These are phyloP conservation scores for Amborella trichopoda DNA, from an alignment of 164 flowering plant genomes.

Conservation along the genomic window DNA sequence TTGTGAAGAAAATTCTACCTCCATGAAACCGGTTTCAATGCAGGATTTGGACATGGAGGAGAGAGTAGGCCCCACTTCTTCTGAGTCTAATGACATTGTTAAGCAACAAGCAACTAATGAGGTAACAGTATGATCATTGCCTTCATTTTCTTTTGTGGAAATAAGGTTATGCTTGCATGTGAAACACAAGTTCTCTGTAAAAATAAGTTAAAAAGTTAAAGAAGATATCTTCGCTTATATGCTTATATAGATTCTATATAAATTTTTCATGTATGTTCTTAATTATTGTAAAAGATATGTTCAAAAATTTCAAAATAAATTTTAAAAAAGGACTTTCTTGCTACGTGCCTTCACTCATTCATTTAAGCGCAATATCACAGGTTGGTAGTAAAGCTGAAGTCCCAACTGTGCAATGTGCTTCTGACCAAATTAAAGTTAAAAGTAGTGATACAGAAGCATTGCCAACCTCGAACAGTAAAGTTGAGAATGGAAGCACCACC, in stretches of 20 bases:
- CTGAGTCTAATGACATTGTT: neutral
- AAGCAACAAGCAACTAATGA: neutral
- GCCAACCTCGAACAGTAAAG: conserved; percentile 13
- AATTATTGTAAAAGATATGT: neutral
- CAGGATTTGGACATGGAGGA: neutral
- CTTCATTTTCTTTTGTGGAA: too few species aligned
- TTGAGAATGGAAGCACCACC: conserved; percentile 33
- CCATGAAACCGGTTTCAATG: too few species aligned
- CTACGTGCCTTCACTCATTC: neutral
- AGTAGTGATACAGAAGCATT: conserved; percentile 5
- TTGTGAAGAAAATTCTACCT: too few species aligned
- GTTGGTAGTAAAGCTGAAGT: conserved; percentile 13
- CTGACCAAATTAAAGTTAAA: conserved; percentile 12
- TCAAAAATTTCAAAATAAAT: neutral
- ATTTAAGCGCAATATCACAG: conserved; percentile 12
- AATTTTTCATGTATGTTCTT: neutral
- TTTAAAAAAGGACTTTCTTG: neutral
- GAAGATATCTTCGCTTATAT: neutral
- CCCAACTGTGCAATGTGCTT: conserved; percentile 3
- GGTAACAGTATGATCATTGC: neutral
- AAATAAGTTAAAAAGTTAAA: neutral
- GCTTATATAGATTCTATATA: neutral
- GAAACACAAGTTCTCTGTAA: neutral
- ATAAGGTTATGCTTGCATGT: neutral
- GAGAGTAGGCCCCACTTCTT: neutral